Conservation (phyloP, 441 rosid species). For the Biscutella laevigata region DNA sequence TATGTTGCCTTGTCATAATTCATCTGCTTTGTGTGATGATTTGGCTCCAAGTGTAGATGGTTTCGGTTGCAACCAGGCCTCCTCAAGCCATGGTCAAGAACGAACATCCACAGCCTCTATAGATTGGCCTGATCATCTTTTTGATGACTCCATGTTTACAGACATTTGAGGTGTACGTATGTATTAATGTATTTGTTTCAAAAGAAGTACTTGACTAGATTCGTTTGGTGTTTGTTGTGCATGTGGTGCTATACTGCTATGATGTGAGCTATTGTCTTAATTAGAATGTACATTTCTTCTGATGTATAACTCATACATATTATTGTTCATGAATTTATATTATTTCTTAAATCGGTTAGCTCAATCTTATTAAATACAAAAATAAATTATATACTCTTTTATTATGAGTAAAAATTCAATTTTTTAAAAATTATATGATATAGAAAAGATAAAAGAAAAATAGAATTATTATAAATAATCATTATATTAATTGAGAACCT, state of each 20-base stretch:
- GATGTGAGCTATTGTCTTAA: slow-evolving; percentile 13
- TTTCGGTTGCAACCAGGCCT: slow-evolving; percentile 17
- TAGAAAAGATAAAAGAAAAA: too few species aligned
- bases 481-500: too few species aligned
- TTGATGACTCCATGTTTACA: slow-evolving; percentile 50
- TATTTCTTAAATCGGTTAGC: too few species aligned
- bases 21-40: too few species aligned
- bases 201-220: neutral
- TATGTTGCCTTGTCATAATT: slow-evolving; percentile 26
- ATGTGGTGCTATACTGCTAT: slow-evolving; percentile 1
- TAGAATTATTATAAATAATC: too few species aligned
- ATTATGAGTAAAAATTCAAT: too few species aligned
- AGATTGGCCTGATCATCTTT: slow-evolving; percentile 44
- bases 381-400: too few species aligned
- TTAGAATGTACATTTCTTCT: slow-evolving; percentile 5
- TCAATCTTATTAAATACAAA: too few species aligned
- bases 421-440: too few species aligned
- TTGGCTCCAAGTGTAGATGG: slow-evolving; percentile 16
- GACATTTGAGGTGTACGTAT: slow-evolving; percentile 36
- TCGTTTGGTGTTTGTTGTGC: slow-evolving; percentile 1
- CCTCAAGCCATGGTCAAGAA: slow-evolving; percentile 40
- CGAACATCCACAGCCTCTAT: slow-evolving; percentile 24
- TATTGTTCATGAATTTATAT: too few species aligned
- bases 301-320: slow-evolving; percentile 15
- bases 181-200: slow-evolving; percentile 2